Base-by-base conservation (phyloP, 1,284 basidiomycete genomes). In the Flammula alnicola region DNA sequence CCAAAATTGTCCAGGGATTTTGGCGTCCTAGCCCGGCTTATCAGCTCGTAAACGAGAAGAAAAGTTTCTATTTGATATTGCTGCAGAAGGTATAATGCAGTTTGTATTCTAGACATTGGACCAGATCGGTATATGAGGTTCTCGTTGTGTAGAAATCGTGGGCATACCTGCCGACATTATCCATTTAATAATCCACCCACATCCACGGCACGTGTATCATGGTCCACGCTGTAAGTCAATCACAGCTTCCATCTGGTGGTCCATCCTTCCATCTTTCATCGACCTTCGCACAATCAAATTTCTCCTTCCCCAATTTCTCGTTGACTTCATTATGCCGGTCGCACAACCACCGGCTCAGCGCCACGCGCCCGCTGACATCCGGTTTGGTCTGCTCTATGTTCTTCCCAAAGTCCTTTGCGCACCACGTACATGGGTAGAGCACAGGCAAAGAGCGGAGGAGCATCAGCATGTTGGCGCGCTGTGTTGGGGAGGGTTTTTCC, bases 321-420 rank as follows among this genome's bases (percentile, higher is more conserved):
- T 96, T 98, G 42, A 98, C 93, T 61, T 89, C 88, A 62, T 98
- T 97, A 68, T 98, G 95, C 60, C 89, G 75, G 70, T 89, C 80
- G 64, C 95, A 98, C 56, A 98, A 75, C 94, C 94, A 98, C 58
- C 75, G 71, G 62, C 89, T 91, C 54, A 97, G 71, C 37, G 75
- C 80, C 2, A 70, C 73, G 48, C 91, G 74, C 31, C 84, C 79
- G 56, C 78, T 80, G 14, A 93, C 87, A 60, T 93, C 86, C 2
- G 92, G 92, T 35, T 90, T 87, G 60, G 82, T 69, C 14, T 58
- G 64, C 57, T 76, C 74, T 55, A 94, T 80, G 62, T 86, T 81
- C 57, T 81, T 73, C 19, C 81, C 86, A 47, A 96, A 83, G 69
- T 97, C 90, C 26, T 76, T 74, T 2, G 92, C 93, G 67, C 95